Percentiles rank a stretch among this genome's conserved stretches.
Conservation (phyloP, 768 basidiomycete genomes). For the Scleroderma bovista region DNA sequence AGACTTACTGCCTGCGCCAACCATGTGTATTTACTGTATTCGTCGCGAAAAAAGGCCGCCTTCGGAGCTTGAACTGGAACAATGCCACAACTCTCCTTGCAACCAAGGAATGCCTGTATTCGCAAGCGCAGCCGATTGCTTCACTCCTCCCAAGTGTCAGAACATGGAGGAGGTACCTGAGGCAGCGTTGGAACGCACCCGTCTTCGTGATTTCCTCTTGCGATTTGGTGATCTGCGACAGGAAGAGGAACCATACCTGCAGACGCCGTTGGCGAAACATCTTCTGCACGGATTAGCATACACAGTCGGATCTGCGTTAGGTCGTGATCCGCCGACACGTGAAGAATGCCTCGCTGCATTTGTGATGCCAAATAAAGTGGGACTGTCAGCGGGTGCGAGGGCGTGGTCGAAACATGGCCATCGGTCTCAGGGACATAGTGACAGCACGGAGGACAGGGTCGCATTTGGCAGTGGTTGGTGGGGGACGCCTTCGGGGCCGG, state of each 20-base stretch:
- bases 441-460: not conserved
- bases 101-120: no score
- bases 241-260: constrained; percentile 5
- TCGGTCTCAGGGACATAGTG: constrained; percentile 32
- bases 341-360: constrained; percentile 51
- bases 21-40: not conserved
- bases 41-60: no score
- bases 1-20: not conserved
- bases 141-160: constrained; percentile 33
- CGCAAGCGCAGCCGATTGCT: not conserved
- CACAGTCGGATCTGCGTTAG: constrained; percentile 54
- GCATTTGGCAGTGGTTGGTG: constrained; percentile 44
- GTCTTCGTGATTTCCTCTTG: constrained; percentile 19
- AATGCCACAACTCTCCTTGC: not conserved
- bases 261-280: constrained; percentile 37
- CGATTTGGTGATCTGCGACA: constrained; percentile 7
- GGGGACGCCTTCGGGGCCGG: constrained; percentile 52
- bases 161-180: constrained; percentile 41
- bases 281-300: constrained; percentile 50
- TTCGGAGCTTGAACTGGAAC: not conserved
- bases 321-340: constrained; percentile 42
- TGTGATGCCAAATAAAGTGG: constrained; percentile 40
- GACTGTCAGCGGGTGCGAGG: constrained; percentile 54
- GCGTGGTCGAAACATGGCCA: constrained; percentile 67
- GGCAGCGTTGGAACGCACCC: constrained; percentile 34